Percentiles rank a stretch among this genome's conserved stretches.
These are phyloP conservation scores for Diplocarpon mali DNA, from an alignment of 2,329 filamentous ascomycete genomes.

Conservation along the genomic window DNA sequence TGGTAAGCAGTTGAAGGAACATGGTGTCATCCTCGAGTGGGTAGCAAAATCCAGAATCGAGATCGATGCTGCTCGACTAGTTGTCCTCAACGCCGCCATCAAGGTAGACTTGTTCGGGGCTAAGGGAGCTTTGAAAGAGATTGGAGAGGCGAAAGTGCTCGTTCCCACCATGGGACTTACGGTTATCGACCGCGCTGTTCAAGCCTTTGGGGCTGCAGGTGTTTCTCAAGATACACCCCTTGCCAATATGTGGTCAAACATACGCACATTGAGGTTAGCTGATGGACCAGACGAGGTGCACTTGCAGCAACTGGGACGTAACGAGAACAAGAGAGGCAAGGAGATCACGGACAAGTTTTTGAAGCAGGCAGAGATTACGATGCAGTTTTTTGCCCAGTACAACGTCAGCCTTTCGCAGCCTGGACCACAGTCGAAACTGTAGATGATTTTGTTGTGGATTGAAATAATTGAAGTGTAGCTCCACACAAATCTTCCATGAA, in stretches of 20 bases:
- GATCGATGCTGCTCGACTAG: conserved; percentile 80
- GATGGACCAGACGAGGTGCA: conserved; percentile 98
- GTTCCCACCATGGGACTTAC: conserved; percentile 72
- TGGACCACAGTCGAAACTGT: conserved; percentile 26
- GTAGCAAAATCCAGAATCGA: conserved; percentile 87
- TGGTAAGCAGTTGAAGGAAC: conserved; percentile 73
- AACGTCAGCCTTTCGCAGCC: conserved; percentile 30
- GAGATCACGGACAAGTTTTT: conserved; percentile 51
- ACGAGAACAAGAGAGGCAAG: conserved; percentile 62
- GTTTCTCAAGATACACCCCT: conserved; percentile 92
- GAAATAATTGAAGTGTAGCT: conserved; percentile 3
- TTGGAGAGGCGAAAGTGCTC: conserved; percentile 89
- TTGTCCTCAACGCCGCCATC: conserved; percentile 89
- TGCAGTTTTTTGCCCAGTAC: conserved; percentile 53
- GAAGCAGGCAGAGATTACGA: conserved; percentile 53
- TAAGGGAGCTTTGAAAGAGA: conserved; percentile 84
- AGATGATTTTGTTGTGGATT: conserved; percentile 8
- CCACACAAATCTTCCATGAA: background rate
- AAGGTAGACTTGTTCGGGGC: conserved; percentile 85
- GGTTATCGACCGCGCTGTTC: conserved; percentile 89
- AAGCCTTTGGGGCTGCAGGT: conserved; percentile 83
- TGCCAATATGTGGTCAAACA: conserved; percentile 69
- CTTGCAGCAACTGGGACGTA: conserved; percentile 66
- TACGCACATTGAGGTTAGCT: conserved; percentile 73
- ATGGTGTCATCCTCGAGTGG: conserved; percentile 92